phyloP scores from a whole-genome alignment of 2,329 filamentous ascomycete species.

The Fonsecaea erecta region DNA sequence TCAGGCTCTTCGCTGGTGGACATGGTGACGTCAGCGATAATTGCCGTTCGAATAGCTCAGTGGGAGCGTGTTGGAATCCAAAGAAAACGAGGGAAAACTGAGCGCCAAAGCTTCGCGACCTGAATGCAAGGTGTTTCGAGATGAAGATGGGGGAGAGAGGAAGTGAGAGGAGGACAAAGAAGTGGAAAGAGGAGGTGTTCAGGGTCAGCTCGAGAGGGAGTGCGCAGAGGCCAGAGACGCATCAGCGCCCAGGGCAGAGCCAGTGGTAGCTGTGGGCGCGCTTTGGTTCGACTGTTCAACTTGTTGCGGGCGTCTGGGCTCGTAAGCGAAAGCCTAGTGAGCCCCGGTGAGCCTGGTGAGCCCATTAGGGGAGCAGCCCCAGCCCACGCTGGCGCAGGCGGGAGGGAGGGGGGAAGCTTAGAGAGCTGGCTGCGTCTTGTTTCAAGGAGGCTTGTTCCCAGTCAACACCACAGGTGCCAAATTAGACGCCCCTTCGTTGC shows the following conservation, averaged over 20 bases:
- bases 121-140: constrained; percentile 6
- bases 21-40: constrained; percentile 44
- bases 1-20: constrained; percentile 54
- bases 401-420: not conserved
- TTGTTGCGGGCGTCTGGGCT: not conserved
- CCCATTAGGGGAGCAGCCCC: not conserved
- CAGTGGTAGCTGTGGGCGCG: constrained; percentile 14
- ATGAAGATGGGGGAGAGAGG: constrained; percentile 18
- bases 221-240: not conserved
- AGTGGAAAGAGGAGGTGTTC: constrained; percentile 9
- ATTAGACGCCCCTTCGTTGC: constrained; percentile 1
- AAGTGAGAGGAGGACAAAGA: constrained; percentile 4
- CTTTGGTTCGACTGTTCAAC: not conserved
- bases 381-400: not conserved
- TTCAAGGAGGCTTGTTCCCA: not conserved
- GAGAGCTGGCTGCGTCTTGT: not conserved
- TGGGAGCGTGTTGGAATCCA: not conserved
- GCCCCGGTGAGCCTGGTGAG: too few relatives aligned
- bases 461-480: constrained; percentile 4
- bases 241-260: constrained; percentile 5
- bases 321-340: constrained; percentile 5
- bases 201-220: constrained; percentile 16
- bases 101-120: constrained; percentile 33
- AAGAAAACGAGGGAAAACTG: constrained; percentile 5
- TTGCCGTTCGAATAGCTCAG: not conserved